Evolutionary conservation across 495 filamentous ascomycete genomes (phyloP), one percentile per base, ranked within the genome.

Genomic region (Sporormia fimetaria): DNA sequence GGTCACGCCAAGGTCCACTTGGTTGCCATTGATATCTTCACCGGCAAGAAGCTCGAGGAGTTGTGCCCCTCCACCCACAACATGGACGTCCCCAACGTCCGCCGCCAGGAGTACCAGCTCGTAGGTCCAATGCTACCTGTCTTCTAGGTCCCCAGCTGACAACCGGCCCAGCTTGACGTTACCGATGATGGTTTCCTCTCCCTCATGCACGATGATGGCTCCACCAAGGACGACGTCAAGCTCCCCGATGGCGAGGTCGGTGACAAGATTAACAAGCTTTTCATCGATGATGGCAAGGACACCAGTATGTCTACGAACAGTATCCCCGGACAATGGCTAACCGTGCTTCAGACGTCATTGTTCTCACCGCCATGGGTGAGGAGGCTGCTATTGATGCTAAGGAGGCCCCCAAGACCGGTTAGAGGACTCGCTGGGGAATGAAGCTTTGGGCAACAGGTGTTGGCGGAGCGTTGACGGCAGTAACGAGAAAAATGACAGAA

Each of bases 1-100:
- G 90, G 90, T 66, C 90, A 99, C 80, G 90, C 90, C 66, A 99
- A 99, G 80, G 90, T 96, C 63, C 87, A 99, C 73, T 67, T 99
- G 47, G 78, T 92, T 57, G 90, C 83, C 60, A 77, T 88, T 63
- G 90, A 99, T 63, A 95, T 99, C 73, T 99, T 99, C 75, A 99
- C 87, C 47, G 75, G 75, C 75, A 96, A 96, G 83, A 99, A 99
- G 77, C 71, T 90, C 44, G 90, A 99, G 75, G 90, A 99, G 67
- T 81, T 99, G 44, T 96, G 82, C 69, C 90, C 90, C 47, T 96
- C 90, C 63, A 99, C 90, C 76, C 90, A 99, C 79, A 96, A 96
- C 76, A 99, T 99, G 90, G 85, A 99, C 60, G 90, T 99, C 52
- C 90, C 90, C 64, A 76, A 84, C 65, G 88, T 96, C 66, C 64